phyloP scores from a whole-genome alignment of 352 stramenopile species.

The Globisporangium lucens region DNA sequence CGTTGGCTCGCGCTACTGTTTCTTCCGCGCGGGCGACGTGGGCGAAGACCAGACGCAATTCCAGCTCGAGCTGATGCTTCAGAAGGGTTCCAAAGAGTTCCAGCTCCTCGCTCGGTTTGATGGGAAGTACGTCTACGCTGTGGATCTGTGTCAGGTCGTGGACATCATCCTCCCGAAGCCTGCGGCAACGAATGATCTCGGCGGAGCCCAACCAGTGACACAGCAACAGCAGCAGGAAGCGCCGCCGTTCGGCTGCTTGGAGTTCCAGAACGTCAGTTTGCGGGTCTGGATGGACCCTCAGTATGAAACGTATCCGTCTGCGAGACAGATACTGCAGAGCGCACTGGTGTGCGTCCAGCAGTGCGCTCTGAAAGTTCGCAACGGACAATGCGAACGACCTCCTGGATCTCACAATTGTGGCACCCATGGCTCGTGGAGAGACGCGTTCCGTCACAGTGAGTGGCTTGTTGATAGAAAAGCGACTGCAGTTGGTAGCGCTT shows the following conservation, averaged over 20 bases:
- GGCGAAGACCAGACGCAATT: slow-evolving; percentile 35
- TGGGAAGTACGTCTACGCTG: slow-evolving; percentile 18
- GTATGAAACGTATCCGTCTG: neutral
- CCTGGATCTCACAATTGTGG: neutral
- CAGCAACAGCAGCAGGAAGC: slow-evolving; percentile 7
- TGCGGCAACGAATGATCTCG: neutral
- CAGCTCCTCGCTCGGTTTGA: slow-evolving; percentile 31
- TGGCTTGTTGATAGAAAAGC: neutral
- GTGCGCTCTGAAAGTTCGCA: neutral
- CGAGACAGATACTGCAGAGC: slow-evolving; percentile 12
- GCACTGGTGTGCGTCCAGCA: slow-evolving; percentile 17
- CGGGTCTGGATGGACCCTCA: slow-evolving; percentile 37
- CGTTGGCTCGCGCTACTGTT: slow-evolving; percentile 27
- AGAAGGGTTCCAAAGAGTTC: too few relatives aligned
- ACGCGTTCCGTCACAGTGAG: slow-evolving; percentile 24
- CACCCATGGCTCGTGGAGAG: slow-evolving; percentile 7
- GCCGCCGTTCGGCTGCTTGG: slow-evolving; percentile 28
- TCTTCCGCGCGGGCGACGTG: slow-evolving; percentile 21
- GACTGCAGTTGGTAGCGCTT: neutral
- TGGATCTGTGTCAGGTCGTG: slow-evolving; percentile 19
- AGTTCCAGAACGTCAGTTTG: slow-evolving; percentile 30
- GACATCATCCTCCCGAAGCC: slow-evolving; percentile 3
- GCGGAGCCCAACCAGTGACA: neutral
- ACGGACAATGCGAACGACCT: neutral
- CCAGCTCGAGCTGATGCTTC: slow-evolving; percentile 22